phyloP scores from a whole-genome alignment of 257 asterid genomes.

The Solanum medicagineum region DNA sequence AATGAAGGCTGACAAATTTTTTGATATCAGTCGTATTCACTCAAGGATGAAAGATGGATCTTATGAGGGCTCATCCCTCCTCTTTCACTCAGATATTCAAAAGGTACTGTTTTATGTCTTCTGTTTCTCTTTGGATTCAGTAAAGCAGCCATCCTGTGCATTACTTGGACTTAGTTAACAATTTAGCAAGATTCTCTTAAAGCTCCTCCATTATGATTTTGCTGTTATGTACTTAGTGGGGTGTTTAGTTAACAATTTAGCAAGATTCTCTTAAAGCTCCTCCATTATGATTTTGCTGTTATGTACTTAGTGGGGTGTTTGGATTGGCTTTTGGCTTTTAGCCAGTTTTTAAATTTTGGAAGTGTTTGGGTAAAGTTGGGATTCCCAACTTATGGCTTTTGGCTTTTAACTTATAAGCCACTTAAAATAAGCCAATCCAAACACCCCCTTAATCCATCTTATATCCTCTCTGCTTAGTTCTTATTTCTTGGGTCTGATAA shows the following conservation, averaged over 20 bases:
- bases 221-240: background rate
- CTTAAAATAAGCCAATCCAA: too few relatives aligned
- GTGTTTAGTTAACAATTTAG: too few relatives aligned
- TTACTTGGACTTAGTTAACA: background rate
- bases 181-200: background rate
- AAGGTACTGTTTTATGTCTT: conserved; percentile 33
- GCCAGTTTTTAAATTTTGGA: too few relatives aligned
- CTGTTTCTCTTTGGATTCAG: background rate
- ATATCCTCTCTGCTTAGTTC: background rate
- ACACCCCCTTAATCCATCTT: background rate
- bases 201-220: background rate
- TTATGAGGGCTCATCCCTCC: conserved; percentile 61
- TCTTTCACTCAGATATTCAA: conserved; percentile 61
- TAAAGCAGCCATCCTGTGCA: background rate
- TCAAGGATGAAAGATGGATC: conserved; percentile 61
- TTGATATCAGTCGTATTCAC: conserved; percentile 49
- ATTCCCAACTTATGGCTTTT: too few relatives aligned
- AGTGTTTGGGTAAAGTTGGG: too few relatives aligned
- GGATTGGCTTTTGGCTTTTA: too few relatives aligned
- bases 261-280: background rate
- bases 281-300: background rate
- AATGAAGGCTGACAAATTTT: conserved; percentile 33
- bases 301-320: background rate
- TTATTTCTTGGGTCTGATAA: background rate
- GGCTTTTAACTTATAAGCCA: too few relatives aligned